Evolutionary conservation across 441 rosid genomes (phyloP), one percentile per base, ranked within the genome.

Genomic region (Syzygium malaccense): DNA sequence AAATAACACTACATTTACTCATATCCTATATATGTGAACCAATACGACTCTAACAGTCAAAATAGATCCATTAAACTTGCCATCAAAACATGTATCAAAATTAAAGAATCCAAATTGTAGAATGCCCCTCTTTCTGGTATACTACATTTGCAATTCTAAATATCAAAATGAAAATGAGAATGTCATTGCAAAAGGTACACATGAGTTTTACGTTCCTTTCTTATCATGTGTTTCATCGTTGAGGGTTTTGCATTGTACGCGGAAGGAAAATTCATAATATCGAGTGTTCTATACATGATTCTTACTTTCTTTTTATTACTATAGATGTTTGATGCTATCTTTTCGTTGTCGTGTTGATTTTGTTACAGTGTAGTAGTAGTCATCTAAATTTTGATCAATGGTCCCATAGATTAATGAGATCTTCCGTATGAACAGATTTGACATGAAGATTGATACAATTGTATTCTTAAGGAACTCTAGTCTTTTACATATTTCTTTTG

Each of bases 11-110:
- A 1, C 4, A 6, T 60, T 60, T 14, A n/a, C 68, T 28, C 33
- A 32, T 0, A 28, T 13, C 4, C 0, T 6, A 1, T 28, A 60
- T 28, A 28, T 6, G 18, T 0, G 32, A 28, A 60, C 17, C 33
- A 28, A 60, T 28, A 28, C 18, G 14, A 60, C 8, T 28, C 33
- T 6, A 60, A 28, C 4, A 0, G 0, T 5, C 4, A 32, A 28
- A 28, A 60, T 5, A 1, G 17, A 60, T 28, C 32, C 1, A 60
- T 0, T 30, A 28, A 60, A 3, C 2, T 4, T 7, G 32, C 68
- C 33, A n/a, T 62, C 8, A 0, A 6, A 13, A 28, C 14, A 28
- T 28, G 12, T 7, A 64, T 64, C 10, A 62, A 14, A 3, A n/a
- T 62, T n/a, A 64, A 30, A 64, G 20, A 64, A 62, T n/a, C 37